Evolutionary conservation across 1,284 basidiomycete species (phyloP).

Genomic region (Athelia sp.): DNA sequence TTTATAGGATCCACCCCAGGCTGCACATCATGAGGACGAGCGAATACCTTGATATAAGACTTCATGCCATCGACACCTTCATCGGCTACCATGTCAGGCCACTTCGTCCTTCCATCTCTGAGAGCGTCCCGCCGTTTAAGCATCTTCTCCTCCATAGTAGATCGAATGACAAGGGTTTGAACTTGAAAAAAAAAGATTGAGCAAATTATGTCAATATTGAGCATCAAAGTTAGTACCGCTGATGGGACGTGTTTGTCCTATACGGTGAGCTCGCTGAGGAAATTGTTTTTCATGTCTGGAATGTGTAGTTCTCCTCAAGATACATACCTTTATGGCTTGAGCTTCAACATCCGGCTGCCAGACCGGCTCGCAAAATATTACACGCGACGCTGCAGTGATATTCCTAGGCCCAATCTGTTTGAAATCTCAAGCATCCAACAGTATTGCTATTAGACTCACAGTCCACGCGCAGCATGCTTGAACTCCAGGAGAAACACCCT

Average conservation of each 20-base stretch:
- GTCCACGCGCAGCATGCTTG: slow-evolving; percentile 76
- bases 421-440: neutral
- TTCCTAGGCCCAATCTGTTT: slow-evolving; percentile 45
- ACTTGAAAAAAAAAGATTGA: slow-evolving; percentile 33
- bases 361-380: slow-evolving; percentile 85
- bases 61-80: slow-evolving; percentile 69
- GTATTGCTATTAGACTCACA: slow-evolving; percentile 45
- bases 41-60: slow-evolving; percentile 62
- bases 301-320: slow-evolving; percentile 1
- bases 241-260: slow-evolving; percentile 71
- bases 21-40: too few species aligned
- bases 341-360: slow-evolving; percentile 85
- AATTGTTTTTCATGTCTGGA: neutral
- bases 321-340: slow-evolving; percentile 77
- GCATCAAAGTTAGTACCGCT: slow-evolving; percentile 38
- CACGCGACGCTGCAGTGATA: slow-evolving; percentile 72
- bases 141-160: slow-evolving; percentile 79
- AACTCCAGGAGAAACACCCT: slow-evolving; percentile 74
- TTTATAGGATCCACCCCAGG: too few species aligned
- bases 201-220: neutral
- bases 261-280: slow-evolving; percentile 76
- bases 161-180: slow-evolving; percentile 74
- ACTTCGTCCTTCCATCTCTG: slow-evolving; percentile 42
- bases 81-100: slow-evolving; percentile 51
- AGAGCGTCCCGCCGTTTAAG: slow-evolving; percentile 53